Evolutionary conservation across 768 basidiomycete genomes (phyloP).

Genomic region (Rhodotorula diobovata): DNA sequence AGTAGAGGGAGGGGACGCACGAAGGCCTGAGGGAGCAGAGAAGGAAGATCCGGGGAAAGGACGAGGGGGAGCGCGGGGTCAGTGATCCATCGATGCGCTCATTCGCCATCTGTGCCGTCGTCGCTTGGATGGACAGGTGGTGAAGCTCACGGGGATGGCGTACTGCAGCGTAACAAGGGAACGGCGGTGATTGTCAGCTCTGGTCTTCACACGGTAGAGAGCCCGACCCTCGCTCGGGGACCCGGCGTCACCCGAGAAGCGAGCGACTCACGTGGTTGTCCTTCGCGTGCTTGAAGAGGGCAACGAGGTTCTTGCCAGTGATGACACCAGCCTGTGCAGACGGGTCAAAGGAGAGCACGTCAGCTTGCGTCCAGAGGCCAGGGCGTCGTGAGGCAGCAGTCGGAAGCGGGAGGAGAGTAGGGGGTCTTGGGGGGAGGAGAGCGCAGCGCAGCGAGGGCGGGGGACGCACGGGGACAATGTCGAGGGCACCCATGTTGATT

Average conservation of each 20-base stretch:
- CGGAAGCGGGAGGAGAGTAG: too few relatives aligned
- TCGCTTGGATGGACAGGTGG: neutral
- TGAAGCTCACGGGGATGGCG: constrained; percentile 50
- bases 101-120: neutral
- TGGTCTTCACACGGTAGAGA: neutral
- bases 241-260: neutral
- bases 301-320: constrained; percentile 90
- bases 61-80: neutral
- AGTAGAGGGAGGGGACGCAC: constrained; percentile 43
- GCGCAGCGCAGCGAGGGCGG: neutral
- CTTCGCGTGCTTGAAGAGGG: constrained; percentile 90
- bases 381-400: too few relatives aligned
- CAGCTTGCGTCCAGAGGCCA: too few relatives aligned
- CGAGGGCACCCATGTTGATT: constrained; percentile 17
- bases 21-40: constrained; percentile 48
- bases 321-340: constrained; percentile 62
- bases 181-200: neutral
- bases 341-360: too few relatives aligned
- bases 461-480: constrained; percentile 22
- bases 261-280: constrained; percentile 65
- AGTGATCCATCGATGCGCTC: constrained; percentile 1
- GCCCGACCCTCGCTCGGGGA: too few relatives aligned
- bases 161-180: constrained; percentile 43
- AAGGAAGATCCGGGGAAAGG: neutral
- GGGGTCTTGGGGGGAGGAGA: too few relatives aligned